Evolutionary conservation across 305 asterid species (phyloP), one percentile per base, ranked within the genome.

Genomic region (Fraxinus greggii): DNA sequence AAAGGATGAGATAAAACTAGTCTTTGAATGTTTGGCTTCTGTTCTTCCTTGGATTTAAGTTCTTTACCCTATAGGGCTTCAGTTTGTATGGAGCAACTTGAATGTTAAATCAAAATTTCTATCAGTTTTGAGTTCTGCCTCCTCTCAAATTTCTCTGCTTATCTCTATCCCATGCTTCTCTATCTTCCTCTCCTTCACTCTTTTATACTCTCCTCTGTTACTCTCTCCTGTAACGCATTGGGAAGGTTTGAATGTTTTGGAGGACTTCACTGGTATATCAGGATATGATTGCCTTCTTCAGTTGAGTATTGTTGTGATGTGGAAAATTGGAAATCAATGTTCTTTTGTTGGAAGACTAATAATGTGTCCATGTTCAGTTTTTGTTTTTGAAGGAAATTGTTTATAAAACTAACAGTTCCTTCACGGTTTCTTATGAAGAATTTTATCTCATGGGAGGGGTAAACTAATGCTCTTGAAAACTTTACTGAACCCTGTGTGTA

Each of bases 221-320:
- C 72, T 63, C 32, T 63, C 32, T 63, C 3, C 72, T 3, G 21
- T 63, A 21, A 17, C 6, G 23, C 33, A 65, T 35, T 26, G 82
- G 65, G 80, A 33, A 15, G 77, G 74, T 38, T 67, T 67, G 29
- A 32, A 67, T 26, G 15, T 59, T 21, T 23, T 61, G 69, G 65
- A 35, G 35, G 59, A 19, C 38, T 82, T 73, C 76, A 85, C 74
- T 82, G 85, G 86, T 89, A 84, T 85, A 83, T 86, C 59, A 78
- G 85, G 75, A 80, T 63, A 82, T 82, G 76, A 70, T 54, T 73
- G 21, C 78, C 83, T 83, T 84, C 85, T 35, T 84, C 80, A 69
- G 80, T 84, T 84, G 89, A 85, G 89, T 86, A 86, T 85, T 87
- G 35, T 28, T 4, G 85, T 85, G 78, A 79, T 84, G 83, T 79